Evolutionary conservation across 352 stramenopile species (phyloP), one percentile per base, ranked within the genome.

Genomic region (Phytophthora pinifolia): DNA sequence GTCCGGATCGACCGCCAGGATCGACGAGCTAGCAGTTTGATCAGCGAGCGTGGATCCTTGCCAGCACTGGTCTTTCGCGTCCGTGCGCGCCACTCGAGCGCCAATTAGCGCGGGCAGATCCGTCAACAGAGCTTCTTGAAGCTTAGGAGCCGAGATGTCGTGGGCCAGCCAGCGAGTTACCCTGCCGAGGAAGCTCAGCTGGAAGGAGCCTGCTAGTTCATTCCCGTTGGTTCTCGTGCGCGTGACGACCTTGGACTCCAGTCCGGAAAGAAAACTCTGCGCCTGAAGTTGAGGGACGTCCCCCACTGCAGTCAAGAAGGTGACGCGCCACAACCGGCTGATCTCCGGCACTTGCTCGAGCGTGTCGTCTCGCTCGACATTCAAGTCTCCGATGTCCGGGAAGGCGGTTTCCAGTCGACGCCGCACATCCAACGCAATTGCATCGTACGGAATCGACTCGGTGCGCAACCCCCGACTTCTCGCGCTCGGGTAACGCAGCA

Each of bases 261-360:
- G 63, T 3, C 86, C 90, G 6, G 83, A 77, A 12, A 98, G 67
- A 3, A 77, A 74, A 54, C 87, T 96, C 12, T 69, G 74, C 0
- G 79, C 79, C 13, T 64, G 57, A 9, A 98, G 72, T 17, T 82
- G 79, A n/a, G 68, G 70, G 1, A 96, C 71, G 54, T 96, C 84
- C 2, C 89, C 91, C 3, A 97, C 76, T 4, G 82, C 76, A 12
- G 82, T 91, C 14, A 80, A 47, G 54, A 98, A 98, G 4, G 92
- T 98, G 18, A 98, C 79, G 1, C 77, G 84, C 93, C 94, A 98
- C 15, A 88, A 62, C 7, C 81, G 72, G 2, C 80, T 81, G 15
- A 88, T 83, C 54, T 91, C 71, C 0, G 76, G 66, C 0, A 84
- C 67, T 52, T 92, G 84, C 46, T 79, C 60, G 13, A 56, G 57